Evolutionary conservation across 2,329 filamentous ascomycete species (phyloP), one percentile per base, ranked within the genome.

Genomic region (Alternaria burnsii): DNA sequence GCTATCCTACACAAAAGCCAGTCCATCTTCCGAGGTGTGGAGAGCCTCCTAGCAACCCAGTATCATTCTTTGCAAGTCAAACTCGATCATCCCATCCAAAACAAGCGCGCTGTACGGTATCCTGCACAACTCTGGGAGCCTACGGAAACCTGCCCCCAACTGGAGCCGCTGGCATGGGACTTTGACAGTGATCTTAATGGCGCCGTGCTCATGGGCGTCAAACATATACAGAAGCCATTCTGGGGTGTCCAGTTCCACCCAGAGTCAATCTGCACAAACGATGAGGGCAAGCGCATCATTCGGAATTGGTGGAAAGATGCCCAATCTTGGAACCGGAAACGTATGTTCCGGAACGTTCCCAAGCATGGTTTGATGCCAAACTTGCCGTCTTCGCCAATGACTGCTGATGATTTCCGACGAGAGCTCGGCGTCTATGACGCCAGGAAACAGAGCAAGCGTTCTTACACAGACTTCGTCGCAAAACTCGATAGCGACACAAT

Each of bases 191-290:
- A 71, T 5, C 57, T 50, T 0, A 88, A 88, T 64, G 84, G 82
- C 1, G 76, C 79, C n/a, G 82, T 93, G 4, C 78, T 95, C n/a
- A 96, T 96, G 92, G 91, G 86, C 0, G 87, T 89, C 16, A 87
- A 84, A 64, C 93, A 97, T 75, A 79, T 75, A 18, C 73, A 65
- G 1, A 89, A 88, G 66, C 93, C 94, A 0, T 91, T 94, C 65
- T 96, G 91, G 89, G 94, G 91, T 0, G 84, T 97, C 18, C 94
- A 97, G 73, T 97, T 95, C 70, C 93, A 97, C 72, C 93, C 93
- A 0, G 93, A 97, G 77, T 97, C 92, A 0, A 87, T 93, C 14
- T 97, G 93, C 76, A 96, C 93, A 4, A 91, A 92, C 40, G 79
- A 83, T 4, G 85, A 86, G 61, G 89, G 91, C 1, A 86, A 84